These are phyloP conservation scores for Pythium chondricola DNA, from an alignment of 352 stramenopile species.

Conservation along the genomic window DNA sequence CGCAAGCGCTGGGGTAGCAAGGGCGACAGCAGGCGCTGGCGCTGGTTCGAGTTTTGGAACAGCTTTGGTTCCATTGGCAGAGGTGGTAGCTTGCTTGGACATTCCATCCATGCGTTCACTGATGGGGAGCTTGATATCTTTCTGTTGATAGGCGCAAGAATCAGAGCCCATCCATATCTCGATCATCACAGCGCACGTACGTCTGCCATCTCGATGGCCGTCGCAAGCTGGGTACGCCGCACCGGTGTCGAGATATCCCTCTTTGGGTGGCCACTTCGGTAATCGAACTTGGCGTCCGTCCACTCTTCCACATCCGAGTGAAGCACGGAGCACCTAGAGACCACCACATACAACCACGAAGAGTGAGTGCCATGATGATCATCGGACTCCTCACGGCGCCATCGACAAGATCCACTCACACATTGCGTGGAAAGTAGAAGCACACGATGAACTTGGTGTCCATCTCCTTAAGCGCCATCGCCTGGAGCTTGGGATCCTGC, in stretches of 20 bases:
- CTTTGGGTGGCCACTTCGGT: constrained; percentile 47
- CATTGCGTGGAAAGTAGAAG: constrained; percentile 74
- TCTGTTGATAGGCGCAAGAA: constrained; percentile 21
- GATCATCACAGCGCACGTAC: constrained; percentile 20
- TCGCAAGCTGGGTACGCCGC: constrained; percentile 52
- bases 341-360: neutral
- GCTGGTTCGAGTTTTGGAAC: constrained; percentile 6
- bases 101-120: constrained; percentile 53
- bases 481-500: constrained; percentile 30
- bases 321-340: constrained; percentile 35
- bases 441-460: constrained; percentile 70
- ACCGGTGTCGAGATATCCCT: constrained; percentile 72
- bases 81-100: constrained; percentile 26
- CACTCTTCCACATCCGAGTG: constrained; percentile 67
- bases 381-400: too few species aligned
- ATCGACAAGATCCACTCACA: constrained; percentile 43
- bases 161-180: neutral
- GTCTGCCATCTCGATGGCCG: constrained; percentile 61
- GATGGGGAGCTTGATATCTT: constrained; percentile 47
- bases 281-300: constrained; percentile 61
- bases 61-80: too few species aligned
- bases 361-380: neutral
- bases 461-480: constrained; percentile 38
- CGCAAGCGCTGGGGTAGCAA: too few species aligned
- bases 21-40: neutral